Conservation (phyloP, 495 filamentous ascomycete genomes). For the Oleoguttula mirabilis region DNA sequence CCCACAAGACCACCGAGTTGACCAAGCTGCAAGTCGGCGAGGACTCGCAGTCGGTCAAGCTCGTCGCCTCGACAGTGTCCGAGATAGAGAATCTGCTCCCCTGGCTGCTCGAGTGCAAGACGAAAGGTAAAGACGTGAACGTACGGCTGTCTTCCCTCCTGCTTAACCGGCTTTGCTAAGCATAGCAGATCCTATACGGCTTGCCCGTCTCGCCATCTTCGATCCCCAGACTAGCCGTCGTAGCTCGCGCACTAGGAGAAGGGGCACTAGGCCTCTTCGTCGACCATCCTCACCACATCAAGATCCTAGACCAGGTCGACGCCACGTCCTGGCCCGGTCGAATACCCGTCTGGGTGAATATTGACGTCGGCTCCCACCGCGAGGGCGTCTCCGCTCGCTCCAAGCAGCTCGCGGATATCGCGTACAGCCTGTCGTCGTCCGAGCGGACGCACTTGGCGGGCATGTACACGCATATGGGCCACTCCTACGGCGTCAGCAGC, state of each 20-base stretch:
- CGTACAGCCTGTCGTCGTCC: conserved; percentile 36
- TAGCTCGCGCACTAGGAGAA: conserved; percentile 40
- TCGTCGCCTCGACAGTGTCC: conserved; percentile 66
- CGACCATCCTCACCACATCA: conserved; percentile 49
- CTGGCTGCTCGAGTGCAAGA: conserved; percentile 46
- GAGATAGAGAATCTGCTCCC: conserved; percentile 62
- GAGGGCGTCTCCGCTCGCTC: conserved; percentile 53
- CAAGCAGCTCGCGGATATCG: conserved; percentile 37
- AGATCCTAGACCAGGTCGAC: conserved; percentile 36
- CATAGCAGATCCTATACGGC: conserved; percentile 55
- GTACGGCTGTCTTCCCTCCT: conserved; percentile 30
- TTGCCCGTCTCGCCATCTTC: conserved; percentile 58
- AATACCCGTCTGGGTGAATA: conserved; percentile 51
- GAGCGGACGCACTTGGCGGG: conserved; percentile 42
- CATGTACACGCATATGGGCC: conserved; percentile 68
- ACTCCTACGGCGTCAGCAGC: conserved; percentile 49
- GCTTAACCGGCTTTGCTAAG: background rate
- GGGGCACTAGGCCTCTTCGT: conserved; percentile 53
- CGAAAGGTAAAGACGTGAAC: conserved; percentile 41
- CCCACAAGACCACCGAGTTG: conserved; percentile 74
- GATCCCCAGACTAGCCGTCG: conserved; percentile 42
- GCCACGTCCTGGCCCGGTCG: conserved; percentile 23
- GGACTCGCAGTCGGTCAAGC: conserved; percentile 40
- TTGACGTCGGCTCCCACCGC: conserved; percentile 67
- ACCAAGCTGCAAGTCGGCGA: conserved; percentile 62